Conservation (phyloP, 2,329 filamentous ascomycete genomes). For the Epichloe amarillans region DNA sequence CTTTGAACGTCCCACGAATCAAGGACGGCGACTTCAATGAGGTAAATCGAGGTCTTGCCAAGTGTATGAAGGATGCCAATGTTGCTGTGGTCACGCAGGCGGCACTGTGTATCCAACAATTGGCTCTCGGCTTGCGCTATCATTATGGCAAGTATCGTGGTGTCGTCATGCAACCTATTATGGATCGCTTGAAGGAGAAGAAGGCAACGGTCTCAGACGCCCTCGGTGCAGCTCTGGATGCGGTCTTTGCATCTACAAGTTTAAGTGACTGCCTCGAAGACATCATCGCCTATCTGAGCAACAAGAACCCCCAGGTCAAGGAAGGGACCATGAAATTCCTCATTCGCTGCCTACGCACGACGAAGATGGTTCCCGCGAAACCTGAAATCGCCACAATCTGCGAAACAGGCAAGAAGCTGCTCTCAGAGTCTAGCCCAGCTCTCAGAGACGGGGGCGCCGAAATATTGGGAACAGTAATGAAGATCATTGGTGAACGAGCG, state of each 20-base stretch:
- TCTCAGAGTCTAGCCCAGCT: constrained; percentile 77
- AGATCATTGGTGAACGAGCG: constrained; percentile 90
- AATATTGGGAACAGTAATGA: constrained; percentile 89
- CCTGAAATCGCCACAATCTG: constrained; percentile 73
- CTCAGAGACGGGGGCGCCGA: constrained; percentile 84
- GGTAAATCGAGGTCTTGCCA: constrained; percentile 70
- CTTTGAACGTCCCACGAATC: constrained; percentile 75
- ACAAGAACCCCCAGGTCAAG: constrained; percentile 95
- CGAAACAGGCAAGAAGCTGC: constrained; percentile 77
- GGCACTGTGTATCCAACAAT: constrained; percentile 78
- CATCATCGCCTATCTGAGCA: constrained; percentile 66
- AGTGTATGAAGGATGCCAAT: constrained; percentile 98
- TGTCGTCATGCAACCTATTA: constrained; percentile 72
- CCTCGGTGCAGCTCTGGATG: constrained; percentile 70
- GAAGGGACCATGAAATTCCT: constrained; percentile 89
- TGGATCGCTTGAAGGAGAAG: constrained; percentile 96
- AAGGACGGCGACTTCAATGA: constrained; percentile 85
- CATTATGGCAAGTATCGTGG: constrained; percentile 70
- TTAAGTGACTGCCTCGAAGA: constrained; percentile 86
- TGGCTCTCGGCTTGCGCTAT: constrained; percentile 74
- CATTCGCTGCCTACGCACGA: constrained; percentile 74
- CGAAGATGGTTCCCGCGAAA: constrained; percentile 70
- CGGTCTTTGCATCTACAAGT: constrained; percentile 49
- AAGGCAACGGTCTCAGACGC: constrained; percentile 82
- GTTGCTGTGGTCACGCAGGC: constrained; percentile 87